These are phyloP conservation scores for Camelina sativa DNA, from an alignment of 345 rosid genomes.

Conservation along the genomic window DNA sequence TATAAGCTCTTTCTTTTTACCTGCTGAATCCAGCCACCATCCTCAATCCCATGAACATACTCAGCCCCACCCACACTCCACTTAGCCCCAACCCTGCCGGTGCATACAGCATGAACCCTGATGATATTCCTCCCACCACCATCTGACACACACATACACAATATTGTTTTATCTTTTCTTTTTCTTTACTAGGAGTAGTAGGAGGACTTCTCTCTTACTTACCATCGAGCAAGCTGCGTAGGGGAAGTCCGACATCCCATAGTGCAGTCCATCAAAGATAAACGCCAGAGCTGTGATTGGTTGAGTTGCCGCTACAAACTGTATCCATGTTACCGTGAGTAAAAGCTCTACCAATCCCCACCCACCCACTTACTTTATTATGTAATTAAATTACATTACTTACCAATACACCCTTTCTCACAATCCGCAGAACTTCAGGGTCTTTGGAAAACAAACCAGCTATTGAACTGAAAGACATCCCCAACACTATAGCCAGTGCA, in stretches of 20 bases:
- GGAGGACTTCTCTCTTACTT: background rate
- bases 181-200: too few relatives aligned
- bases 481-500: constrained; percentile 69
- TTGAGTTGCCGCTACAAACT: constrained; percentile 91
- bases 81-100: constrained; percentile 65
- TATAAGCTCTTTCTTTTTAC: constrained; percentile 44
- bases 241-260: constrained; percentile 89
- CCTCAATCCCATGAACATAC: constrained; percentile 86
- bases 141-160: constrained; percentile 42
- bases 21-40: constrained; percentile 77
- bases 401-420: constrained; percentile 79
- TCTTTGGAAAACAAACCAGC: constrained; percentile 85
- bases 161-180: too few relatives aligned
- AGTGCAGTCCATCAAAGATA: constrained; percentile 93
- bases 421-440: constrained; percentile 68
- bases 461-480: constrained; percentile 67
- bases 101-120: constrained; percentile 65
- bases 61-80: constrained; percentile 93
- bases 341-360: background rate
- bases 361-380: background rate
- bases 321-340: constrained; percentile 27
- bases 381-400: constrained; percentile 35
- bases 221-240: constrained; percentile 87
- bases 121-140: constrained; percentile 72
- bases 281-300: constrained; percentile 90